These are phyloP conservation scores for Cercospora zeina DNA, from an alignment of 2,329 filamentous ascomycete genomes.

Conservation along the genomic window DNA sequence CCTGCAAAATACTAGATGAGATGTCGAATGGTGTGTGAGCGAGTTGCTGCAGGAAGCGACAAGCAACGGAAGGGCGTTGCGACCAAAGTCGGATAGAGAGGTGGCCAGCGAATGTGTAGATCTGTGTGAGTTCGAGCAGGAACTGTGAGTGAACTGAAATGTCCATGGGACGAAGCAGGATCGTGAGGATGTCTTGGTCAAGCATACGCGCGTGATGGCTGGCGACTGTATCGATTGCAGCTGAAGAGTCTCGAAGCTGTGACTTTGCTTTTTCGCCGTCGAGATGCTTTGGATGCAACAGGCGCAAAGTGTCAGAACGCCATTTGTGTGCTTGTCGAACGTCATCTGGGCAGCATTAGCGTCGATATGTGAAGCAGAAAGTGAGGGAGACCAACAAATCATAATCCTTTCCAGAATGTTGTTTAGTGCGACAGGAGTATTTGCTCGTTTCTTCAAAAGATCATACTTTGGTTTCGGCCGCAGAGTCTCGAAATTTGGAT, in stretches of 20 bases:
- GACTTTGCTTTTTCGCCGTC: background rate
- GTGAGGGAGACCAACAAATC: background rate
- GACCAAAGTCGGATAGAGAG: background rate
- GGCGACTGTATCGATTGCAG: background rate
- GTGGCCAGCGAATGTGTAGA: background rate
- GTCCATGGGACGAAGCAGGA: background rate
- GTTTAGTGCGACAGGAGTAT: background rate
- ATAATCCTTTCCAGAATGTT: background rate
- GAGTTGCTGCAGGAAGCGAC: background rate
- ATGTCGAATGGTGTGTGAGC: background rate
- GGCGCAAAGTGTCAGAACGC: background rate
- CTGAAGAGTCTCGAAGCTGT: background rate
- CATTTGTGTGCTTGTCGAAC: background rate
- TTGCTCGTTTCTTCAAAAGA: background rate
- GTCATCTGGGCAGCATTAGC: background rate
- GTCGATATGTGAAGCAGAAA: background rate
- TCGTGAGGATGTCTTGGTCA: background rate
- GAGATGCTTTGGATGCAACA: background rate
- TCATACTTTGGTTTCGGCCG: background rate
- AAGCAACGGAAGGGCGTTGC: background rate
- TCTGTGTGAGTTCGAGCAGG: constrained; percentile 1
- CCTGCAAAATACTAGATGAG: background rate
- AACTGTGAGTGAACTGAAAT: background rate
- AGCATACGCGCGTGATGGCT: background rate
- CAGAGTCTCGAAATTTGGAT: background rate